phyloP scores from a whole-genome alignment of 148 eudicot species.

The Amaranthus palmeri region DNA sequence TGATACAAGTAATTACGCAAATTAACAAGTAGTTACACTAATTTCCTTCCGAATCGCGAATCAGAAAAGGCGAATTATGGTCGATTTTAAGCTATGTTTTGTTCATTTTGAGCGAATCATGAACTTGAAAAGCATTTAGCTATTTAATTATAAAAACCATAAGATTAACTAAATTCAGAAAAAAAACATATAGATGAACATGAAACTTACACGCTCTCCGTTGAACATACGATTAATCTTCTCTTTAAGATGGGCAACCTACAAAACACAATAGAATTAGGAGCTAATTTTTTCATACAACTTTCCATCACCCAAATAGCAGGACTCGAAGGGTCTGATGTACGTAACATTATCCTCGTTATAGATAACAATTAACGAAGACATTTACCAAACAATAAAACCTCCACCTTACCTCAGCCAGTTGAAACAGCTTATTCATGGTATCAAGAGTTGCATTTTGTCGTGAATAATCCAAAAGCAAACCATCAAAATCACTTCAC shows the following conservation, averaged over 20 bases:
- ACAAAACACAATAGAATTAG: constrained; percentile 18
- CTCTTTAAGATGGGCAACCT: constrained; percentile 83
- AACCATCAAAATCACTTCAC: constrained; percentile 70
- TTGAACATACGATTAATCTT: constrained; percentile 74
- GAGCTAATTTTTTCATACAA: no score
- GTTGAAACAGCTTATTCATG: constrained; percentile 55
- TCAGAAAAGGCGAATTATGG: background rate
- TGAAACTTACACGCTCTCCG: constrained; percentile 57
- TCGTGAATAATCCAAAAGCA: constrained; percentile 81
- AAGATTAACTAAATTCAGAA: background rate
- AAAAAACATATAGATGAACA: background rate
- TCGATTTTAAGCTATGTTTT: no score
- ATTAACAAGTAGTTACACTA: background rate
- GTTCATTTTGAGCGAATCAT: no score
- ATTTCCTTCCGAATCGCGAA: background rate
- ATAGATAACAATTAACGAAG: background rate
- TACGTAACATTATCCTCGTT: background rate
- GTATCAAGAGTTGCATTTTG: constrained; percentile 76
- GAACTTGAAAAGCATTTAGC: no score
- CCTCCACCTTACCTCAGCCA: constrained; percentile 67
- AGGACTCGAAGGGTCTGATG: background rate
- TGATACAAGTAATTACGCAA: constrained; percentile 28
- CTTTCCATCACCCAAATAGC: no score
- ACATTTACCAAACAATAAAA: background rate
- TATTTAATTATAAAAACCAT: background rate